Evolutionary conservation across 2,329 filamentous ascomycete species (phyloP), one percentile per base, ranked within the genome.

Genomic region (Myriosclerotinia curreyana): DNA sequence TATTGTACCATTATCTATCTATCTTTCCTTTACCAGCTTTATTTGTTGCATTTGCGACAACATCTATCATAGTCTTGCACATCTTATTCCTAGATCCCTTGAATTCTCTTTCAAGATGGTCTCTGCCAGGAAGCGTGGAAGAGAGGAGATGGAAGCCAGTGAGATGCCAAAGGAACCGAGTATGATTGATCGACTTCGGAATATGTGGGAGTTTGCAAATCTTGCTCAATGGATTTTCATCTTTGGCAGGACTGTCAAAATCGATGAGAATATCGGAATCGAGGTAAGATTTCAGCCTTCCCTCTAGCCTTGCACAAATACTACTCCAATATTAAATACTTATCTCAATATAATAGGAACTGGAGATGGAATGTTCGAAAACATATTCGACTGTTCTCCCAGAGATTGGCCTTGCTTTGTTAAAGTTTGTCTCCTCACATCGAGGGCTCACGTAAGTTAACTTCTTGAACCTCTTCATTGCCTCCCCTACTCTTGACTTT

Each of bases 121-220:
- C 56, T 77, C 79, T 31, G 75, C 78, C 49, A 78, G 80, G 71
- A 83, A 83, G 76, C 78, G 81, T 73, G 74, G 78, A 66, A 70
- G 77, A 66, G 77, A 78, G 71, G 79, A 82, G 69, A 75, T 76
- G 69, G 78, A 78, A 65, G 62, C 58, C 34, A 68, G 67, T 49
- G 71, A 73, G 49, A 52, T 64, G 66, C 73, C 66, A 68, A 75
- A 68, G 52, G 75, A 69, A 68, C 73, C 51, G 51, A 71, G 60
- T 22, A 71, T 86, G 62, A 80, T 96, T 36, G 79, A 86, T 65
- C 86, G 82, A 69, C 83, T 98, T 70, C 86, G 94, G 68, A 95
- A 91, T 75, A 92, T 91, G 83, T 98, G 94, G 93, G 90, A 97
- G 76, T 97, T 98, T 77, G 91, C 94, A 66, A 94, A 92, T 73